Conservation (phyloP, 352 stramenopile genomes). For the Pythium angustatum region DNA sequence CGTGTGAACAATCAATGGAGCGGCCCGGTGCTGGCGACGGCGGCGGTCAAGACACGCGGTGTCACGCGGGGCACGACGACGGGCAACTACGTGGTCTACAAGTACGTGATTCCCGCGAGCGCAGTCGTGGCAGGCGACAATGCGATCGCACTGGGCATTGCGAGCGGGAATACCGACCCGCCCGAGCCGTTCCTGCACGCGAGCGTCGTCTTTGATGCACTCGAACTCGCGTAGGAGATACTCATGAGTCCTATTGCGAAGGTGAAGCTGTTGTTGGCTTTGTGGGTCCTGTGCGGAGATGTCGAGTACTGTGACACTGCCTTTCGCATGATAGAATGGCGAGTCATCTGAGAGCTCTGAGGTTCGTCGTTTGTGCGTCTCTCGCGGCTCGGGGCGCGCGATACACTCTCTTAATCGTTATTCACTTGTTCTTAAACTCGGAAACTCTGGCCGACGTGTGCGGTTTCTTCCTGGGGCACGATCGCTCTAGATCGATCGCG, state of each 20-base stretch:
- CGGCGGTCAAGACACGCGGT: constrained; percentile 45
- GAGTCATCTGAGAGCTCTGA: too few species aligned
- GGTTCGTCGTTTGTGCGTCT: too few species aligned
- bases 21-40: constrained; percentile 32
- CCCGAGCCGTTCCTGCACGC: constrained; percentile 42
- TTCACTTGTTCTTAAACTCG: too few species aligned
- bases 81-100: constrained; percentile 55
- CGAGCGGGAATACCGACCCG: constrained; percentile 44
- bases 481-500: neutral
- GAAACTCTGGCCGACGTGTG: too few species aligned
- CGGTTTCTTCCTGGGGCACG: too few species aligned
- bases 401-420: too few species aligned
- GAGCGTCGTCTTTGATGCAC: constrained; percentile 49
- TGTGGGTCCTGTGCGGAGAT: too few species aligned
- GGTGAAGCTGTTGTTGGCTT: too few species aligned
- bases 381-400: too few species aligned
- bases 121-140: constrained; percentile 41
- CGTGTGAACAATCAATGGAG: constrained; percentile 46
- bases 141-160: constrained; percentile 39
- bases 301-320: too few species aligned
- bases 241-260: too few species aligned
- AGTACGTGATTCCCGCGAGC: constrained; percentile 45
- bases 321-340: too few species aligned
- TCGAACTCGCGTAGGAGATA: constrained; percentile 40
- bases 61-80: constrained; percentile 44